Percentiles rank a stretch among this genome's conserved stretches.
phyloP scores from a whole-genome alignment of 805 yeast species.

The Ogataea ganodermae region DNA sequence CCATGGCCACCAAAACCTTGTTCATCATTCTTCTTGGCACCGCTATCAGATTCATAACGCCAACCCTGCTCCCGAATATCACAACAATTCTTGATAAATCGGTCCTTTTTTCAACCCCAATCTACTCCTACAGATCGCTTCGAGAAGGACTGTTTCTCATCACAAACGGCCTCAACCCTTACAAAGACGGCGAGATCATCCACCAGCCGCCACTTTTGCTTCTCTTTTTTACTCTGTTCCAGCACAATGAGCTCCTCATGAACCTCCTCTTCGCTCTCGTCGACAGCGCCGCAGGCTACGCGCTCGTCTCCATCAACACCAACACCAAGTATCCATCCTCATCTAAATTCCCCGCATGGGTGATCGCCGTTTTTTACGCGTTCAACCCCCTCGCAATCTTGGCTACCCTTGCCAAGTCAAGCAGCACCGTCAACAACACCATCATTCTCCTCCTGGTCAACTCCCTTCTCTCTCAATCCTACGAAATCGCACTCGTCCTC shows the following conservation, averaged over 20 bases:
- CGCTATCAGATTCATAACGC: constrained; percentile 28
- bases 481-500: constrained; percentile 47
- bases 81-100: constrained; percentile 45
- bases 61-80: constrained; percentile 33
- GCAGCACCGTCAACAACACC: constrained; percentile 62
- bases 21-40: constrained; percentile 27
- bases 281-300: constrained; percentile 60
- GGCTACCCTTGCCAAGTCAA: constrained; percentile 68
- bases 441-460: constrained; percentile 50
- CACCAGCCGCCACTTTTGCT: constrained; percentile 83
- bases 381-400: constrained; percentile 80
- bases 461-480: constrained; percentile 44
- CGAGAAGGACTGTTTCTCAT: constrained; percentile 69
- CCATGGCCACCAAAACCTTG: constrained; percentile 10
- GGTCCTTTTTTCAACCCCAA: constrained; percentile 71
- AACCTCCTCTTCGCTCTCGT: constrained; percentile 54
- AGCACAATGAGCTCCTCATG: constrained; percentile 25
- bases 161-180: constrained; percentile 59
- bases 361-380: constrained; percentile 54
- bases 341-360: constrained; percentile 20
- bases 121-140: constrained; percentile 64
- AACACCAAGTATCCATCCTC: constrained; percentile 34
- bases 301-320: constrained; percentile 51
- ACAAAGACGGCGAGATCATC: constrained; percentile 75
- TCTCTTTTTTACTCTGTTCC: constrained; percentile 44